A percentile compares a stretch with the other conserved stretches of the same genome.
Conservation (phyloP, 345 rosid genomes). For the Rhodamnia argentea region DNA sequence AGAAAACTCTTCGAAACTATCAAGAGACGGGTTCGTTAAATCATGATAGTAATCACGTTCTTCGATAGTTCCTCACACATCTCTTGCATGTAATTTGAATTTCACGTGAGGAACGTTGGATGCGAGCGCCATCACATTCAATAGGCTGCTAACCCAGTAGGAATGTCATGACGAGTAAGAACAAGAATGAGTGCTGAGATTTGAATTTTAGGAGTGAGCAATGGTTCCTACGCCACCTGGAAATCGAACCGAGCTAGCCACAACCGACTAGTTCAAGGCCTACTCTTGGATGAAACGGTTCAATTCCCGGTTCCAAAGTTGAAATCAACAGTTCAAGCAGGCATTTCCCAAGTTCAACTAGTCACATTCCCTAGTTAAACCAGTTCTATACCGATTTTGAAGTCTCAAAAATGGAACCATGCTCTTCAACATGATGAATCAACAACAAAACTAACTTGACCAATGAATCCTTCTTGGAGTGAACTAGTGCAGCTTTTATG, state of each 20-base stretch:
- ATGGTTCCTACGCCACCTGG: background rate
- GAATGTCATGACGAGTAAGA: background rate
- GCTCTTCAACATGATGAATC: background rate
- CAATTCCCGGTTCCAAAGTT: accelerated
- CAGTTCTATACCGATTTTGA: background rate
- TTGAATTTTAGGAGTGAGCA: background rate
- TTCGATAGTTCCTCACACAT: background rate
- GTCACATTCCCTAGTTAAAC: background rate
- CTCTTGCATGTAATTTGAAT: background rate
- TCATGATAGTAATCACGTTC: background rate
- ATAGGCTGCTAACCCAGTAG: background rate
- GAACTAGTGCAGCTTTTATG: background rate
- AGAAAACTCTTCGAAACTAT: background rate
- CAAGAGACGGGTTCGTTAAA: background rate
- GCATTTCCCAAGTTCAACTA: background rate
- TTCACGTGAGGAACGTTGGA: background rate
- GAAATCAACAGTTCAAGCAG: background rate
- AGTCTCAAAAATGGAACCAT: background rate
- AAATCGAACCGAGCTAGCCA: background rate
- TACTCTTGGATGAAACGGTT: background rate
- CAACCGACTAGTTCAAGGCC: background rate
- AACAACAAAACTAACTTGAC: background rate
- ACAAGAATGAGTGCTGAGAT: background rate
- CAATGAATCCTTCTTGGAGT: background rate
- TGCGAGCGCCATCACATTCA: background rate